These are phyloP conservation scores for Salix koriyanagi DNA, from an alignment of 345 rosid genomes.

Conservation along the genomic window DNA sequence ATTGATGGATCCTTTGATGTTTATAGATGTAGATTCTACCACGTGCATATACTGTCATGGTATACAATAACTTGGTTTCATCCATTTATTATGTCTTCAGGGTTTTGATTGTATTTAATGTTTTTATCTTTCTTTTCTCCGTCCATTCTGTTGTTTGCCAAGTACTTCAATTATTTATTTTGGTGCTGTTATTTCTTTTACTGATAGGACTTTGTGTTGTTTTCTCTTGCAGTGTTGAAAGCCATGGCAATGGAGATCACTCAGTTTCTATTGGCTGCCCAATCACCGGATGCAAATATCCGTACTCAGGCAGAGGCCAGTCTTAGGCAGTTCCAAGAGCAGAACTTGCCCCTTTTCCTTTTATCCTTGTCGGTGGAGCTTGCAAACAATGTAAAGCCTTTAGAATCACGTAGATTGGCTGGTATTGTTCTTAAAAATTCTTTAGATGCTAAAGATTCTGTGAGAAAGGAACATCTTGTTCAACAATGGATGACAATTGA, in stretches of 20 bases:
- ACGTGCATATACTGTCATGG: background rate
- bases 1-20: background rate
- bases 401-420: constrained; percentile 78
- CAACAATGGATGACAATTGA: constrained; percentile 75
- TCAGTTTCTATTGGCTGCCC: constrained; percentile 74
- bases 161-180: background rate
- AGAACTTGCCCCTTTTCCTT: constrained; percentile 66
- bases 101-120: background rate
- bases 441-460: constrained; percentile 76
- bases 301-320: constrained; percentile 75
- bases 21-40: background rate
- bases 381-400: constrained; percentile 67
- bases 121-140: background rate
- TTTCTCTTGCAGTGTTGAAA: constrained; percentile 25
- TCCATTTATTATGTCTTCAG: background rate
- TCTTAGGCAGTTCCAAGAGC: constrained; percentile 76
- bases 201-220: background rate
- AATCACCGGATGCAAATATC: constrained; percentile 63
- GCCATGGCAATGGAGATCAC: constrained; percentile 88
- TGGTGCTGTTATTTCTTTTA: background rate
- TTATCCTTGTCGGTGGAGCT: constrained; percentile 79
- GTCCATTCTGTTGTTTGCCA: background rate
- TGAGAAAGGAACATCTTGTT: constrained; percentile 58
- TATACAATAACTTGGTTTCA: background rate
- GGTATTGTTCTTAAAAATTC: constrained; percentile 93